Evolutionary conservation across 2,329 filamentous ascomycete species (phyloP).

Genomic region (Exophiala viscosa): DNA sequence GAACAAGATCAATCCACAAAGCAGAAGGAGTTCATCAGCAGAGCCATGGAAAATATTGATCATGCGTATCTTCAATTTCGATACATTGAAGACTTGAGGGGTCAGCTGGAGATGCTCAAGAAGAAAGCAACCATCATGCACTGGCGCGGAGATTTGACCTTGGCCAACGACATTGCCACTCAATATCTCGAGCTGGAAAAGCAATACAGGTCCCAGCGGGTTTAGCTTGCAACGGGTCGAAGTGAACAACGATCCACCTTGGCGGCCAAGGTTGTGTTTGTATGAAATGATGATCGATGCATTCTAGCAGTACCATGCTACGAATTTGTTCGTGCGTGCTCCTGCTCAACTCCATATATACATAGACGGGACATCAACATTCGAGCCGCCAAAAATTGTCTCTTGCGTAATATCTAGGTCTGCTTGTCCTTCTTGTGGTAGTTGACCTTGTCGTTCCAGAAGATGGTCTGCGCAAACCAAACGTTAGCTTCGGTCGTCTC

Average conservation of each 20-base stretch:
- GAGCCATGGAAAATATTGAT: slow-evolving; percentile 59
- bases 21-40: slow-evolving; percentile 55
- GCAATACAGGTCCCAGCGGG: slow-evolving; percentile 31
- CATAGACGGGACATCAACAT: slow-evolving; percentile 1
- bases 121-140: slow-evolving; percentile 78
- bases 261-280: not conserved
- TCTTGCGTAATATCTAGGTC: slow-evolving; percentile 32
- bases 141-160: slow-evolving; percentile 59
- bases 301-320: not conserved
- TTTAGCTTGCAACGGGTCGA: slow-evolving; percentile 1
- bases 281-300: slow-evolving; percentile 9
- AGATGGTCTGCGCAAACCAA: slow-evolving; percentile 18
- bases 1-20: slow-evolving; percentile 36
- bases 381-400: not conserved
- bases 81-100: slow-evolving; percentile 62
- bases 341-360: slow-evolving; percentile 18
- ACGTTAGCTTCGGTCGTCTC: not conserved
- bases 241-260: not conserved
- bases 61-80: slow-evolving; percentile 63
- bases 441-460: slow-evolving; percentile 95
- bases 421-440: slow-evolving; percentile 90
- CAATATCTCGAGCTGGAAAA: slow-evolving; percentile 60
- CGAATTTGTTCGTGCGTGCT: not conserved
- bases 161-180: slow-evolving; percentile 62
- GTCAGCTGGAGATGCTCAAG: slow-evolving; percentile 73